Base-by-base conservation (phyloP, 2,329 filamentous ascomycete genomes). In the Aspergillus novoparasiticus region DNA sequence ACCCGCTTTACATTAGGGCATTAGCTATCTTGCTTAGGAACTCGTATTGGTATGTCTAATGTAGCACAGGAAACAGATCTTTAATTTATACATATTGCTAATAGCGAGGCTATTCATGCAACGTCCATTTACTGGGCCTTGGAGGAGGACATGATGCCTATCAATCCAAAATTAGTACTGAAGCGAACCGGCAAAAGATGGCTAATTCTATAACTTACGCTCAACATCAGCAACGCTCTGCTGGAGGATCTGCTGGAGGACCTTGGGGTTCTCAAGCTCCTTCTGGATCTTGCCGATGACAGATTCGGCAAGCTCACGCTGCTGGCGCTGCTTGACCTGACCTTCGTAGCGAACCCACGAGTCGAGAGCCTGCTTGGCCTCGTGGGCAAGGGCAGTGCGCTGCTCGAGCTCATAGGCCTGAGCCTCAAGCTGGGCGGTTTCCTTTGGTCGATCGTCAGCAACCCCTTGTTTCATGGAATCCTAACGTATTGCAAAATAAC, bases 291-390 rank as follows among this genome's bases (percentile, higher is more conserved):
- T 99, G 86, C 91, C 89, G 76, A 99, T 98, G 82, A 99, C 86
- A 81, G 84, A 88, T 79, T 96, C 89, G 69, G 95, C 93, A 71
- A 99, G 89, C 87, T 99, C 95, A 83, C 87, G 90, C 88, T 99
- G 95, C 86, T 99, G 93, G 81, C 95, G 91, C 86, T 94, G 91
- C 91, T 98, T 99, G 78, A 99, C 94, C 86, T 98, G 95, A 75
- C 91, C 85, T 86, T 99, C 95, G 83, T 99, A 99, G 80, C 95
- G 91, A 69, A 98, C 94, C 96, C 95, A 99, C 63, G 93, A 97
- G 81, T 99, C 95, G 70, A 99, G 89, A 64, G 98, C 95, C 66
- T 87, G 77, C 90, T 97, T 99, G 77, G 94, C 94, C 87, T 99
- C 95, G 69, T 88, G 85, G 64, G 93, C 93, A 71, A 99, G 86